A percentile compares a stretch with the other conserved stretches of the same genome.
These are phyloP conservation scores for Capronia americana DNA, from an alignment of 2,329 filamentous ascomycete species.

Conservation along the genomic window DNA sequence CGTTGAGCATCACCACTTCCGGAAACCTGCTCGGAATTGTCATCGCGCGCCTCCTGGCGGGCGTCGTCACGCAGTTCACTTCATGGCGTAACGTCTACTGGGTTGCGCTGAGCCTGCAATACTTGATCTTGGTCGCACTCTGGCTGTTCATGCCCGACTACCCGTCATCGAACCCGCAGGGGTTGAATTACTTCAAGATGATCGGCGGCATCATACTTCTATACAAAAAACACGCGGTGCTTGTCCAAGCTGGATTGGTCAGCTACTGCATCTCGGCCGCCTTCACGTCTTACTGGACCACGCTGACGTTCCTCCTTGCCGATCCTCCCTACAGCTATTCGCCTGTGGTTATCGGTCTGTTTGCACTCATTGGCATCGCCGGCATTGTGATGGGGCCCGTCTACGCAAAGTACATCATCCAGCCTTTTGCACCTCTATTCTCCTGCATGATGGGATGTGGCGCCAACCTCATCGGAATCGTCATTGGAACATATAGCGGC, in stretches of 20 bases:
- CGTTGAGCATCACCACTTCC: constrained; percentile 75
- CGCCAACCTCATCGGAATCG: constrained; percentile 66
- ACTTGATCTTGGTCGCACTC: constrained; percentile 67
- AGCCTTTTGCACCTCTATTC: constrained; percentile 68
- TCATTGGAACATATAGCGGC: constrained; percentile 73
- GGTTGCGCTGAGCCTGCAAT: constrained; percentile 75
- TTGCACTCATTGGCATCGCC: constrained; percentile 76
- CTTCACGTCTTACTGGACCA: constrained; percentile 75
- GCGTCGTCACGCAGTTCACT: constrained; percentile 74
- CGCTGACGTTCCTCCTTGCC: constrained; percentile 78
- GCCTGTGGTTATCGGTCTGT: constrained; percentile 74
- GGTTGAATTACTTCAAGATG: constrained; percentile 54
- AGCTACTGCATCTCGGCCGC: constrained; percentile 66
- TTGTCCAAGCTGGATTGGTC: constrained; percentile 73
- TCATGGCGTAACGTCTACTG: constrained; percentile 81
- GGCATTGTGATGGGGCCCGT: constrained; percentile 72
- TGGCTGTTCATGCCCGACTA: constrained; percentile 83
- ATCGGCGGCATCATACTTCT: constrained; percentile 70
- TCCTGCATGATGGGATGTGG: constrained; percentile 68
- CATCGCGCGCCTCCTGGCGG: constrained; percentile 75
- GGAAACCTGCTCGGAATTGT: constrained; percentile 78
- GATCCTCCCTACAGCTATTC: constrained; percentile 71
- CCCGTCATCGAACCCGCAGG: constrained; percentile 71
- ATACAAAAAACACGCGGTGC: constrained; percentile 68
- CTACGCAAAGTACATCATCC: constrained; percentile 73